Evolutionary conservation across 2,329 filamentous ascomycete species (phyloP).

Genomic region (Aspergillus luchuensis): DNA sequence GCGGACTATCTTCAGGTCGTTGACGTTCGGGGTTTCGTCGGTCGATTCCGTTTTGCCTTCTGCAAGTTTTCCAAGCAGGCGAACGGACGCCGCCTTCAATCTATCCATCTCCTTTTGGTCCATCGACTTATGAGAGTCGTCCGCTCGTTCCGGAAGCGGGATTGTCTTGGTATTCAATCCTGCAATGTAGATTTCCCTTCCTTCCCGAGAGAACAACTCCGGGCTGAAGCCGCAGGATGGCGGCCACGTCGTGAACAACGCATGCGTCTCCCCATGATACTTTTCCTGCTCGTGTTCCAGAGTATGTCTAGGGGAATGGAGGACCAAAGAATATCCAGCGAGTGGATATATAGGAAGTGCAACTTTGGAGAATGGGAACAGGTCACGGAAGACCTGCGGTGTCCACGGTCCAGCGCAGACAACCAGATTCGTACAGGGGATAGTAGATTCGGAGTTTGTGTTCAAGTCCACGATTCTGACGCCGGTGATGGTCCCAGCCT

Average conservation of each 20-base stretch:
- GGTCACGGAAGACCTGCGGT: constrained; percentile 60
- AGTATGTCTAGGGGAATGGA: constrained; percentile 58
- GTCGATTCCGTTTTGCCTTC: constrained; percentile 13
- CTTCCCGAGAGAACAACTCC: constrained; percentile 68
- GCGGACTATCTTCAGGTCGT: constrained; percentile 64
- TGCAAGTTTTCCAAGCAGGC: constrained; percentile 36
- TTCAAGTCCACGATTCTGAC: constrained; percentile 53
- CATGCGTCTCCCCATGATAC: constrained; percentile 59
- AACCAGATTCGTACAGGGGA: constrained; percentile 67
- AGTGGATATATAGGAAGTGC: constrained; percentile 62
- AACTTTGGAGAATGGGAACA: constrained; percentile 62
- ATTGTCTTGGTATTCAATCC: constrained; percentile 67
- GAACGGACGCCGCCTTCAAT: constrained; percentile 35
- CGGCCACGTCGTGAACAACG: constrained; percentile 66
- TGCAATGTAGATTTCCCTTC: constrained; percentile 71
- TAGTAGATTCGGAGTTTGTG: constrained; percentile 24
- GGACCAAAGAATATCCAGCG: constrained; percentile 71
- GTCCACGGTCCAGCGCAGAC: constrained; percentile 74
- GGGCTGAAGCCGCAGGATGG: constrained; percentile 61
- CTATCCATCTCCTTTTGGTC: constrained; percentile 43
- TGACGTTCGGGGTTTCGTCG: constrained; percentile 36
- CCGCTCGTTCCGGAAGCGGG: constrained; percentile 60
- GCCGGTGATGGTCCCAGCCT: constrained; percentile 52
- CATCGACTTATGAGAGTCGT: constrained; percentile 41
- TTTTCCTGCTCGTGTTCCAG: constrained; percentile 33